Evolutionary conservation across 495 filamentous ascomycete genomes (phyloP), one percentile per base, ranked within the genome.

Genomic region (Astrothelium macrocarpum): DNA sequence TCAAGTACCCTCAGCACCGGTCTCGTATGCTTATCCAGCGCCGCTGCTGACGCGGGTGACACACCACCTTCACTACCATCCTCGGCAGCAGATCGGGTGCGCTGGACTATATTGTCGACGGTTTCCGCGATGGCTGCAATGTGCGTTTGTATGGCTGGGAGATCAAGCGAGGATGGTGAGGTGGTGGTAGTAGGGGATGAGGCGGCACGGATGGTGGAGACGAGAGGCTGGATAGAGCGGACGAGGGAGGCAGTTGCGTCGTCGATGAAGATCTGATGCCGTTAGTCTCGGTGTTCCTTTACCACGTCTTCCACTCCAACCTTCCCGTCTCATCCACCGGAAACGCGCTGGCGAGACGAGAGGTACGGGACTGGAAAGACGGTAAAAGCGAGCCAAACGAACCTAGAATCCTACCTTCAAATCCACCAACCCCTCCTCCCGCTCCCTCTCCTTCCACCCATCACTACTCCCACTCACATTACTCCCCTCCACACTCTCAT

Each of bases 161-260:
- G 83, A 43, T 81, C 78, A 18, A 83, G 82, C 64, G 90, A 84
- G 61, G 82, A 78, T 43, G 90, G 88, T 26, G 49, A 28, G 23
- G n/a, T 12, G 20, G 23, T n/a, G n/a, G n/a, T n/a, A n/a, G n/a
- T n/a, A n/a, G n/a, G n/a, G n/a, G n/a, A n/a, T n/a, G n/a, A 26
- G 66, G 89, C 84, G 56, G 83, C 79, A 42, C 91, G 89, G 68
- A 95, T 93, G 58, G 84, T 85, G 66, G 84, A 81, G 36, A 95
- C 88, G 12, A 96, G 83, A 3, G 85, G 81, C 73, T 93, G 90
- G 67, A 96, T 92, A 26, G 84, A 87, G 67, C 90, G 85, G 29
- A 95, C 87, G 45, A 95, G 82, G 14, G 84, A 78, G 59, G 89
- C 88, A 14, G 89, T 91, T 74, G 92, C 90, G 66, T 90, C 88